These are phyloP conservation scores for Emergomyces pasteurianus DNA, from an alignment of 2,329 filamentous ascomycete species.

Conservation along the genomic window DNA sequence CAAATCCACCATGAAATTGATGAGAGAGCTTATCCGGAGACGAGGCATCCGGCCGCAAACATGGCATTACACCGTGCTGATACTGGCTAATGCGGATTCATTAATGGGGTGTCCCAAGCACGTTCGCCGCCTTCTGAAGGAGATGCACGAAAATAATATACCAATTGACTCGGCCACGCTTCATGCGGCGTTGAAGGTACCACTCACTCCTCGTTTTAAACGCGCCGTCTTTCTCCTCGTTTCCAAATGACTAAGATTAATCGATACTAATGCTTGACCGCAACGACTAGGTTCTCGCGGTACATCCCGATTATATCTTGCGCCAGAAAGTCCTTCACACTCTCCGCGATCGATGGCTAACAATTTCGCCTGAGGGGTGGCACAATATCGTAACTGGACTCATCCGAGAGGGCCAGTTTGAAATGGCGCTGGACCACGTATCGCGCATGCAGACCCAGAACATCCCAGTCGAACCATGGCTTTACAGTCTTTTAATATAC, in stretches of 20 bases:
- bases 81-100: conserved; percentile 57
- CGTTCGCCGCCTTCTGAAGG: conserved; percentile 52
- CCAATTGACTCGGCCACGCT: conserved; percentile 55
- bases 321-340: conserved; percentile 58
- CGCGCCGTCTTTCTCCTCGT: neutral
- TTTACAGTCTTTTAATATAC: conserved; percentile 67
- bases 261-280: neutral
- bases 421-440: conserved; percentile 61
- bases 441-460: conserved; percentile 51
- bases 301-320: conserved; percentile 76
- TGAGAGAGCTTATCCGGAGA: conserved; percentile 28
- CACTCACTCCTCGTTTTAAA: conserved; percentile 8
- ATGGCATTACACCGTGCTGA: conserved; percentile 56
- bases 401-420: conserved; percentile 69
- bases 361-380: conserved; percentile 48
- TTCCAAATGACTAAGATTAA: neutral
- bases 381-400: conserved; percentile 61
- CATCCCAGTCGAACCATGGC: conserved; percentile 53
- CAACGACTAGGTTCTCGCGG: conserved; percentile 48
- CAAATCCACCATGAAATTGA: conserved; percentile 18
- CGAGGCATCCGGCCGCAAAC: conserved; percentile 25
- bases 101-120: conserved; percentile 53
- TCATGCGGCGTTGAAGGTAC: conserved; percentile 57
- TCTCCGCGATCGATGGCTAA: conserved; percentile 55
- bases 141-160: conserved; percentile 55